Conservation (phyloP, 768 basidiomycete species). For the Podaxis rugospora region DNA sequence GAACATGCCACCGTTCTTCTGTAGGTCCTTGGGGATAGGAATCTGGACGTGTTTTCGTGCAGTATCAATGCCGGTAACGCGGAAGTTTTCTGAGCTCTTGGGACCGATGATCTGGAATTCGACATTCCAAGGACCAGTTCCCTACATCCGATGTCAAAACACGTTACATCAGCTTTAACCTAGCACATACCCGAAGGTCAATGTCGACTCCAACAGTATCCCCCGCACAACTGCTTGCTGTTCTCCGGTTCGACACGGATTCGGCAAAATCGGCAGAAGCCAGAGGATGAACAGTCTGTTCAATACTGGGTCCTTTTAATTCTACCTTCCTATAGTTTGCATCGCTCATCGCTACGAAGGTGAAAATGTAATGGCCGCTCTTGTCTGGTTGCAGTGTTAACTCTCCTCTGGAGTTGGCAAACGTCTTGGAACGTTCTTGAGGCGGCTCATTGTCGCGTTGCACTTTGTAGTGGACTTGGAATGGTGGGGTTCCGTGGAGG, state of each 20-base stretch:
- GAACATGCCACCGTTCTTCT: slow-evolving; percentile 67
- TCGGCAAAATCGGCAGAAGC: slow-evolving; percentile 74
- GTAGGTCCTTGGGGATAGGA: slow-evolving; percentile 63
- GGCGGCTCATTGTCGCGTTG: slow-evolving; percentile 67
- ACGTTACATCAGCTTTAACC: neutral
- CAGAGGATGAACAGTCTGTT: slow-evolving; percentile 86
- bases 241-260: slow-evolving; percentile 43
- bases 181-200: slow-evolving; percentile 61
- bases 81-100: slow-evolving; percentile 55
- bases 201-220: slow-evolving; percentile 72
- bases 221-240: slow-evolving; percentile 77
- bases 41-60: slow-evolving; percentile 54
- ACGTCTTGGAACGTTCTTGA: slow-evolving; percentile 54
- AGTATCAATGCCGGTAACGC: slow-evolving; percentile 50
- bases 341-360: slow-evolving; percentile 76
- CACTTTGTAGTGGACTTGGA: slow-evolving; percentile 74
- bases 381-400: slow-evolving; percentile 82
- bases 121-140: slow-evolving; percentile 87
- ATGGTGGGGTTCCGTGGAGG: slow-evolving; percentile 86
- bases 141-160: slow-evolving; percentile 37
- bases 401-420: slow-evolving; percentile 71
- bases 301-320: slow-evolving; percentile 72
- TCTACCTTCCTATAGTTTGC: slow-evolving; percentile 75
- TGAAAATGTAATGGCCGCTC: slow-evolving; percentile 87
- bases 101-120: slow-evolving; percentile 80